These are phyloP conservation scores for Coniochaeta pulveracea DNA, from an alignment of 2,329 filamentous ascomycete genomes.

Conservation along the genomic window DNA sequence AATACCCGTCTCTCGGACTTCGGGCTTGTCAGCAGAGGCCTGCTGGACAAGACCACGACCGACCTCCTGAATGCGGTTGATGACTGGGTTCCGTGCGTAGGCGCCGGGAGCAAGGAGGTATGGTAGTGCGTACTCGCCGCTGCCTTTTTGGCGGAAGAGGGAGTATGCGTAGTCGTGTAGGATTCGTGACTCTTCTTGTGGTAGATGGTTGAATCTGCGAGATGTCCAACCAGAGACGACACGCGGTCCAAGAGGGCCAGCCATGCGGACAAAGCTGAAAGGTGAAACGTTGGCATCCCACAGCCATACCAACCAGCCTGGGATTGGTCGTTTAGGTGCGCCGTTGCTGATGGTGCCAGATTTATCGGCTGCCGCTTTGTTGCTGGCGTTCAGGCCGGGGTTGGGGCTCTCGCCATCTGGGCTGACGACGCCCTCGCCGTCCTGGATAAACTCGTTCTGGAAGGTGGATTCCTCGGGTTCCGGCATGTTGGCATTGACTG, in stretches of 20 bases:
- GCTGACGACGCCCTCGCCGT: conserved; percentile 44
- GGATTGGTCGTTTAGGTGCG: conserved; percentile 45
- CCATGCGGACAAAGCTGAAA: conserved; percentile 79
- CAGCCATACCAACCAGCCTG: conserved; percentile 81
- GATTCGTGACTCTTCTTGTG: conserved; percentile 64
- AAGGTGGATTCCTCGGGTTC: conserved; percentile 64
- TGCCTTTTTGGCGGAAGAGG: conserved; percentile 84
- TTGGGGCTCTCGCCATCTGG: conserved; percentile 21
- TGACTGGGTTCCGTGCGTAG: conserved; percentile 77
- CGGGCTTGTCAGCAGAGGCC: conserved; percentile 18
- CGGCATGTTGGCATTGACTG: conserved; percentile 68
- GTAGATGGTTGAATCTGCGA: conserved; percentile 82
- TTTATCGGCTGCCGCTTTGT: conserved; percentile 19
- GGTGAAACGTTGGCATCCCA: conserved; percentile 97
- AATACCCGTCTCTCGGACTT: conserved; percentile 48
- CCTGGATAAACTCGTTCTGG: conserved; percentile 68
- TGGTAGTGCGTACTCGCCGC: conserved; percentile 84
- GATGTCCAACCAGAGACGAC: conserved; percentile 93
- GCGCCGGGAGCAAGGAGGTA: conserved; percentile 92
- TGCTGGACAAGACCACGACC: conserved; percentile 54
- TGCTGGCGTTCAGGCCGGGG: conserved; percentile 15
- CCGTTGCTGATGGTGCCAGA: conserved; percentile 15
- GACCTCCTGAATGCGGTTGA: conserved; percentile 75
- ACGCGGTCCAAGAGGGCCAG: conserved; percentile 80
- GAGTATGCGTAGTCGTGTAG: conserved; percentile 92